phyloP scores from a whole-genome alignment of 2,329 filamentous ascomycete genomes.

The Aulographum hederae region DNA sequence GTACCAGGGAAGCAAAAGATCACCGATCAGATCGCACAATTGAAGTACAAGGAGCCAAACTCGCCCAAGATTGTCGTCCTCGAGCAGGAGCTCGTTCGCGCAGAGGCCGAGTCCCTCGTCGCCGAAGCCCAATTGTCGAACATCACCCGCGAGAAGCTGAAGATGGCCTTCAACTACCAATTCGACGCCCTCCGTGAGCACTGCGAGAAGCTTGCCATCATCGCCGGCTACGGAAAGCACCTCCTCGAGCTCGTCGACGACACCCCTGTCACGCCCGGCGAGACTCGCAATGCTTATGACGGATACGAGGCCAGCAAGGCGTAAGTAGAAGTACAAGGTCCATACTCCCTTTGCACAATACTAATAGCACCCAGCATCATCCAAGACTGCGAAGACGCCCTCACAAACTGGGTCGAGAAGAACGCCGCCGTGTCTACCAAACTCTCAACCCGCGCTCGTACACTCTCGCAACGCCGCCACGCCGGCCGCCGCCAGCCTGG shows the following conservation, averaged over 20 bases:
- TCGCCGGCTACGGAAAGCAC: constrained; percentile 94
- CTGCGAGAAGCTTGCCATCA: constrained; percentile 94
- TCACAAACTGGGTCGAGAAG: constrained; percentile 90
- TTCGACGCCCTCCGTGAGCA: constrained; percentile 96
- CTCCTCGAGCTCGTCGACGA: constrained; percentile 94
- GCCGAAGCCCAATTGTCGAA: constrained; percentile 97
- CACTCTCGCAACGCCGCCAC: constrained; percentile 67
- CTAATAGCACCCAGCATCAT: constrained; percentile 50
- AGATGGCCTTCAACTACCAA: constrained; percentile 94
- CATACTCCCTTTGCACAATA: background rate
- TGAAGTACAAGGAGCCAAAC: constrained; percentile 99
- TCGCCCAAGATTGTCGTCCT: constrained; percentile 94
- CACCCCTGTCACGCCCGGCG: constrained; percentile 87
- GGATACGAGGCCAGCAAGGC: constrained; percentile 96
- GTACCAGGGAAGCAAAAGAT: constrained; percentile 88
- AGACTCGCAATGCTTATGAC: constrained; percentile 90
- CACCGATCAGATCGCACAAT: constrained; percentile 91
- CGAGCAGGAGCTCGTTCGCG: constrained; percentile 94
- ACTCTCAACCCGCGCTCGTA: constrained; percentile 73
- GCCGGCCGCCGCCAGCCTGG: constrained; percentile 39
- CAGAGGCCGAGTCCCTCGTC: constrained; percentile 95
- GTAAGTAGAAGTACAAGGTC: too few species aligned
- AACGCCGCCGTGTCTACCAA: constrained; percentile 78
- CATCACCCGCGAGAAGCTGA: constrained; percentile 98
- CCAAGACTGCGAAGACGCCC: constrained; percentile 92